Base-by-base conservation (phyloP, 2,329 filamentous ascomycete species). In the Venturiaceae sp. region DNA sequence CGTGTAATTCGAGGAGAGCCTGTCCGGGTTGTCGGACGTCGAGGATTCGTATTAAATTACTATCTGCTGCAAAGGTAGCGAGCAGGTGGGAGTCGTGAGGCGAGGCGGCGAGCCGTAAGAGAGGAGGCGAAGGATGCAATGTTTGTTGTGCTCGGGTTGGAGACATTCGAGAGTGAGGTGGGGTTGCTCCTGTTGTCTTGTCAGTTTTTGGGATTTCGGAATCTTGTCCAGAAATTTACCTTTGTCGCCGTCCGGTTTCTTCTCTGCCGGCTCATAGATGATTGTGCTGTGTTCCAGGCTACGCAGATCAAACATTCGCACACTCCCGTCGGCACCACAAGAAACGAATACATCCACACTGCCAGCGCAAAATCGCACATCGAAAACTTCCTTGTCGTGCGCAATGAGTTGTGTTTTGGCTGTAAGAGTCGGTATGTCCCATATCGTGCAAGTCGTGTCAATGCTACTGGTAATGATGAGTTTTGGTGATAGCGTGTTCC, bases 281-380 rank as follows among this genome's bases (percentile, higher is more conserved):
- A 99, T 99, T 55, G 94, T 99, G 64, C 92, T 96, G 72, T 99
- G 94, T 71, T 99, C 94, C 57, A 99, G 76, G 71, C 92, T 97
- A 68, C 94, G 84, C 61, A 99, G 78, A 72, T 99, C 94, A 73
- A 99, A 99, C 94, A 99, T 99, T 66, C 94, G 85, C 28, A 99
- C 94, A 71, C 92, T 97, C 39, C 94, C 94, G 70, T 99, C 94
- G 58, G 95, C 92, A 55, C 94, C 94, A 71, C 94, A 99, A 71
- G 90, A 96, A 33, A 97, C 94, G 71, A 99, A 99, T 1, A 97
- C 92, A 67, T 99, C 94, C n/a, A 96, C 90, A 66, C 91, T 96
- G 65, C 95, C 94, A 53, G 94, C 94, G 74, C 94, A 99, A 75
- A 99, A 99, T 21, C 94, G 86, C 53, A 99, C 94, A 70, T 99